A percentile compares a stretch with the other conserved stretches of the same genome.
phyloP scores from a whole-genome alignment of 306 rosid species.

The Gleditsia sinensis region DNA sequence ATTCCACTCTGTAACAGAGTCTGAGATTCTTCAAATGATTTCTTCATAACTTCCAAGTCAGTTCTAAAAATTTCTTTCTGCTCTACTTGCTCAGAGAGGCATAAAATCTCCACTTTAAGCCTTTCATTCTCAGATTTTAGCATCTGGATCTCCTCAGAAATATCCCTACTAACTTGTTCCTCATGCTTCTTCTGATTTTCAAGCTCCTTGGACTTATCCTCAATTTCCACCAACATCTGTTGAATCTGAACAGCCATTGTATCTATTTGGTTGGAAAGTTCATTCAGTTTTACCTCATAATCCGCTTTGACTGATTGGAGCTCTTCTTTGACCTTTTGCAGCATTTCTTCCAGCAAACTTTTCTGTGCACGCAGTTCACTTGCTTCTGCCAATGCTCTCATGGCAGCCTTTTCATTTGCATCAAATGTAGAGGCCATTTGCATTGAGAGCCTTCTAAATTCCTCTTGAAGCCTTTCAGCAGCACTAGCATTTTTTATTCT shows the following conservation, averaged over 20 bases:
- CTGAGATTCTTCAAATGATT: slow-evolving; percentile 57
- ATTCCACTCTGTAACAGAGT: slow-evolving; percentile 41
- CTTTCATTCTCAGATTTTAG: slow-evolving; percentile 64
- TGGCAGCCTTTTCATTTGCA: slow-evolving; percentile 80
- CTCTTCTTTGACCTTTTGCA: slow-evolving; percentile 59
- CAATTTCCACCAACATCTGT: slow-evolving; percentile 59
- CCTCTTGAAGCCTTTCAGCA: slow-evolving; percentile 92
- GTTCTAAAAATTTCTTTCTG: slow-evolving; percentile 46
- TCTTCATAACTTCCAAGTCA: slow-evolving; percentile 62
- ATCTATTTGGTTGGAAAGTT: slow-evolving; percentile 54
- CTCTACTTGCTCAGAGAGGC: slow-evolving; percentile 51
- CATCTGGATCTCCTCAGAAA: slow-evolving; percentile 51
- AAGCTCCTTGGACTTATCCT: slow-evolving; percentile 59
- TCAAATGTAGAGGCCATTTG: slow-evolving; percentile 88
- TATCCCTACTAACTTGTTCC: slow-evolving; percentile 47
- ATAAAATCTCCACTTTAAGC: slow-evolving; percentile 53
- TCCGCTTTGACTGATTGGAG: slow-evolving; percentile 57
- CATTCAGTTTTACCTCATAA: slow-evolving; percentile 53
- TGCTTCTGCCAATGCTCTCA: slow-evolving; percentile 71
- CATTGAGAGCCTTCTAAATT: slow-evolving; percentile 71
- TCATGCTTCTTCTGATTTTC: slow-evolving; percentile 51
- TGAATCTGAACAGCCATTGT: slow-evolving; percentile 54
- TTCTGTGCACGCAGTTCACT: slow-evolving; percentile 68
- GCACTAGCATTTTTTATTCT: slow-evolving; percentile 69
- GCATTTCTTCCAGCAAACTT: slow-evolving; percentile 63